Evolutionary conservation across 106 monocot species (phyloP).

Genomic region (Cymbidium sinense): DNA sequence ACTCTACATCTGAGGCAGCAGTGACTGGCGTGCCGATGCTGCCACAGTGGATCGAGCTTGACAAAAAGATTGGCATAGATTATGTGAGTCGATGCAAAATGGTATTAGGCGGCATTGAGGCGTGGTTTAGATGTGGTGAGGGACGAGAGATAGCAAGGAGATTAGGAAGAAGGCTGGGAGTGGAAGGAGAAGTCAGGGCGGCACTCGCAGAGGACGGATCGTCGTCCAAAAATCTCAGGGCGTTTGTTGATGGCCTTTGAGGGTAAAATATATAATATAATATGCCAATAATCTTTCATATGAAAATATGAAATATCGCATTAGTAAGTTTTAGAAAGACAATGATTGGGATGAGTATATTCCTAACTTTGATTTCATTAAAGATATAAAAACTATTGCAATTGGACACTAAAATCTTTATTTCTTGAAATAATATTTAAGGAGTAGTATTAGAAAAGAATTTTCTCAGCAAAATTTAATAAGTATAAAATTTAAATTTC

Average conservation of each 20-base stretch:
- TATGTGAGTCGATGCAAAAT: neutral
- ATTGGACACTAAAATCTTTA: too few species aligned
- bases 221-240: neutral
- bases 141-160: conserved; percentile 1
- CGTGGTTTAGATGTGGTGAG: conserved; percentile 7
- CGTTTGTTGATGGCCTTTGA: neutral
- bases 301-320: too few species aligned
- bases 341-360: too few species aligned
- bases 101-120: neutral
- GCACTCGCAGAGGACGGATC: neutral
- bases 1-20: conserved; percentile 29
- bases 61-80: conserved; percentile 1
- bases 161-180: neutral
- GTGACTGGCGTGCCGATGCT: conserved; percentile 10
- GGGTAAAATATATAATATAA: too few species aligned
- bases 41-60: conserved; percentile 9
- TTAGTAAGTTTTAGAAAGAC: too few species aligned
- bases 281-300: too few species aligned
- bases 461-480: too few species aligned
- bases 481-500: too few species aligned
- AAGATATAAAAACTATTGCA: too few species aligned
- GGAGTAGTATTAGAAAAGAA: too few species aligned
- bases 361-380: too few species aligned
- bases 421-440: too few species aligned
- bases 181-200: conserved; percentile 4